Evolutionary conservation across 257 asterid species (phyloP).

Genomic region (Fraxinus quadrangulata): DNA sequence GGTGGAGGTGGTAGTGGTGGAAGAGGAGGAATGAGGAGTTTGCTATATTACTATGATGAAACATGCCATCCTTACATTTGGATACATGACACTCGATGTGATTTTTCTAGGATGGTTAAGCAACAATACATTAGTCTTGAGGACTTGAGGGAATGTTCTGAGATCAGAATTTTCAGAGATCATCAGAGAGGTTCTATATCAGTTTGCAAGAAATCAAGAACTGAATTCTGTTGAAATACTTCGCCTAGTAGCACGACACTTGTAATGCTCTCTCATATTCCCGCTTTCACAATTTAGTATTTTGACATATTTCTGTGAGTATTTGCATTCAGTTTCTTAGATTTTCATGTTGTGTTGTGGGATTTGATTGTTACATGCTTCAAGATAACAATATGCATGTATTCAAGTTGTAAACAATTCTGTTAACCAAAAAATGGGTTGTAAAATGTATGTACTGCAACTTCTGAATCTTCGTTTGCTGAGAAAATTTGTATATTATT

Average conservation of each 20-base stretch:
- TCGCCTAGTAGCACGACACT: background rate
- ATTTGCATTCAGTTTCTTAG: background rate
- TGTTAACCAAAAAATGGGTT: background rate
- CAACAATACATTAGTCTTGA: constrained; percentile 83
- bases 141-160: constrained; percentile 75
- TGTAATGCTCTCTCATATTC: background rate
- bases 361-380: background rate
- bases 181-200: constrained; percentile 70
- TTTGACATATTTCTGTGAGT: background rate
- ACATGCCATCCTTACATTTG: constrained; percentile 89
- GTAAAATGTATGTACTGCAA: background rate
- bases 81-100: constrained; percentile 70
- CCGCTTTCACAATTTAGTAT: background rate
- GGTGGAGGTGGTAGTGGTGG: constrained; percentile 5
- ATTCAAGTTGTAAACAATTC: background rate
- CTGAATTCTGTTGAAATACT: constrained; percentile 55
- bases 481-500: background rate
- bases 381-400: background rate
- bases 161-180: constrained; percentile 70
- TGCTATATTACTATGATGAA: constrained; percentile 75
- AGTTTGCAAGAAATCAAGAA: constrained; percentile 64
- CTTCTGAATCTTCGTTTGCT: background rate
- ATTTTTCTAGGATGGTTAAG: constrained; percentile 79
- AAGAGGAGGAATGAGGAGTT: constrained; percentile 51
- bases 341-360: background rate